Evolutionary conservation across 805 yeast species (phyloP), one percentile per base, ranked within the genome.

Genomic region (Starmera amethionina): DNA sequence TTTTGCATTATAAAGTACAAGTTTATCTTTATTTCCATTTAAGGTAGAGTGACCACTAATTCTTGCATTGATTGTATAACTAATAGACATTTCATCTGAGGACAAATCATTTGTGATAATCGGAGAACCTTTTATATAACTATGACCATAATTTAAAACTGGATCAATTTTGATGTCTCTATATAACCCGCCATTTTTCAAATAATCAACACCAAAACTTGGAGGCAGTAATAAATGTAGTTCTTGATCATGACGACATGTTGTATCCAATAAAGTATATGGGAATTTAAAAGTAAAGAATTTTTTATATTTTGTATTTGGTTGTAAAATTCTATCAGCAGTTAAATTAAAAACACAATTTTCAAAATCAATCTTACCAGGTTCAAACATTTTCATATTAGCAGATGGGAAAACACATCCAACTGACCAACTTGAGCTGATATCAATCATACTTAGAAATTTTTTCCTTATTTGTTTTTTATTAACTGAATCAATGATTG

Each of bases 221-320:
- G 73, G 72, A 0, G 73, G 73, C 30, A 63, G 36, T 15, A 44
- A 33, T 46, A 46, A 50, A 44, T 67, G 56, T 44, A 56, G 45
- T 12, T 54, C 51, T 22, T 53, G 46, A 41, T 59, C 63, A 42
- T 73, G 71, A 6, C 65, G 59, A 48, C 84, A 78, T 2, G 68
- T 55, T 14, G 64, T 67, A 46, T 78, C 84, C 12, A 79, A 54
- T 34, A 77, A 56, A 42, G 62, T 64, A 14, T 59, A 51, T 0
- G 85, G 85, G 36, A 78, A 64, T 49, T 65, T 72, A 51, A 79
- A 79, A 22, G 71, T 65, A 50, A 79, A 75, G 43, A 65, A 69
- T 51, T 79, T 79, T 50, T 77, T 77, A 48, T 74, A 71, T 40
- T 61, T 68, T 1, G 46, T 53, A 16, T 69, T 60, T 1, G 83